Percentiles rank a stretch among this genome's conserved stretches.
Evolutionary conservation across 768 basidiomycete species (phyloP).

Genomic region (Lactarius vividus): DNA sequence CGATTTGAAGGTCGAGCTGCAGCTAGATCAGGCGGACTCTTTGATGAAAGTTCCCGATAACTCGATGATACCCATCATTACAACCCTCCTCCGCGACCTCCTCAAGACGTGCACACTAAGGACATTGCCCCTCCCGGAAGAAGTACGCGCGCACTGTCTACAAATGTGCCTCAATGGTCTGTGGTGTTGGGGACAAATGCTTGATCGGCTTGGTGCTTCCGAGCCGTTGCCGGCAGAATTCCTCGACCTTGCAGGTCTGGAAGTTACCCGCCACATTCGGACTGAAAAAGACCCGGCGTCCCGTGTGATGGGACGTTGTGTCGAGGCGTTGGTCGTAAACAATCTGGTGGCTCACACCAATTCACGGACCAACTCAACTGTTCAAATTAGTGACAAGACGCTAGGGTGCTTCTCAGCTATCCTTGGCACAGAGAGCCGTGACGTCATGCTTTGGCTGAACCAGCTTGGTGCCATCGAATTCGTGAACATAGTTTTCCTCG

Average conservation of each 20-base stretch:
- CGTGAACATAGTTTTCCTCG: not conserved
- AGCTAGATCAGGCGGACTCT: not conserved
- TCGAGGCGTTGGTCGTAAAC: not conserved
- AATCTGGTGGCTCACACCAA: too few relatives aligned
- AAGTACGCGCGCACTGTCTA: not conserved
- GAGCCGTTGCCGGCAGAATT: not conserved
- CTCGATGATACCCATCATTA: not conserved
- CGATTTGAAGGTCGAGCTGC: not conserved
- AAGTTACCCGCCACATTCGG: not conserved
- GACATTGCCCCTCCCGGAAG: not conserved
- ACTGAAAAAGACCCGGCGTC: not conserved
- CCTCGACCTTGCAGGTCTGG: not conserved
- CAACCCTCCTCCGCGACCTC: not conserved
- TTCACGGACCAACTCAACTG: not conserved
- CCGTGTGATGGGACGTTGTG: not conserved
- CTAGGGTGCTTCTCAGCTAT: not conserved
- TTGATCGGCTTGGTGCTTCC: not conserved
- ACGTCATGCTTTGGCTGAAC: not conserved
- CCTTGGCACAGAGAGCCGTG: not conserved
- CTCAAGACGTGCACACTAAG: not conserved
- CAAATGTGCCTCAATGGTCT: not conserved
- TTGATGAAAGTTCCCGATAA: not conserved
- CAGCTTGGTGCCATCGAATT: not conserved
- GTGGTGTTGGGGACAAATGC: not conserved
- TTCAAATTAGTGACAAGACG: not conserved